phyloP scores from a whole-genome alignment of 176 grass and related monocot species.

The Tillandsia leiboldiana region DNA sequence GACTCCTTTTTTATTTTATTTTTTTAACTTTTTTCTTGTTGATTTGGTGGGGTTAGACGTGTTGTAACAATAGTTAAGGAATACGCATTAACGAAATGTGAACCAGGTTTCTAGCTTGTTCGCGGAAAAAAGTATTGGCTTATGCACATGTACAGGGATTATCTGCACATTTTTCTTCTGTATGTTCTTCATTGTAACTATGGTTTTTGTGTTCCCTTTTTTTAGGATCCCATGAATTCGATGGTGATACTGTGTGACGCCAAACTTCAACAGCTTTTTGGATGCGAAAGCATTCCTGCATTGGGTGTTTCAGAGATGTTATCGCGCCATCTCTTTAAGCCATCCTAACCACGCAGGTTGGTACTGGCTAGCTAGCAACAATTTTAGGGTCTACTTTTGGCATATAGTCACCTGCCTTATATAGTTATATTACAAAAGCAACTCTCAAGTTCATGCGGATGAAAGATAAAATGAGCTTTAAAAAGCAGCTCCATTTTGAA shows the following conservation, averaged over 20 bases:
- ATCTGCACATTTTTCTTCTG: no score
- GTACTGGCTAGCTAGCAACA: conserved; percentile 48
- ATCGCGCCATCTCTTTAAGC: conserved; percentile 48
- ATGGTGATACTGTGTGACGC: conserved; percentile 61
- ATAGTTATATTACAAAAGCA: no score
- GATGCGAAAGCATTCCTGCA: conserved; percentile 69
- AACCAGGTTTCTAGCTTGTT: background rate
- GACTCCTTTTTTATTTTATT: no score
- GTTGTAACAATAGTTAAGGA: no score
- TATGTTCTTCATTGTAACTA: background rate
- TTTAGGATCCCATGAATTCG: conserved; percentile 65
- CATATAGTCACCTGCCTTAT: no score
- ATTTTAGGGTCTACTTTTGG: no score
- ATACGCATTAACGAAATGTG: background rate
- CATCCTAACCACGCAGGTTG: conserved; percentile 39
- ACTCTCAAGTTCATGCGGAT: no score
- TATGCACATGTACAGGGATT: background rate
- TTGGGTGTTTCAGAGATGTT: conserved; percentile 58
- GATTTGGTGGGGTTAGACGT: no score
- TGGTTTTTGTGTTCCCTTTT: background rate
- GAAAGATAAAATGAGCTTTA: no score
- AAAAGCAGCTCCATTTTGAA: no score
- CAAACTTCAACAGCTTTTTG: conserved; percentile 79
- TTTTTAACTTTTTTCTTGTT: no score
- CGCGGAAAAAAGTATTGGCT: no score